Evolutionary conservation across 1,139 yeast genomes (phyloP), one percentile per base, ranked within the genome.

Genomic region (Geotrichum aggregatum): DNA sequence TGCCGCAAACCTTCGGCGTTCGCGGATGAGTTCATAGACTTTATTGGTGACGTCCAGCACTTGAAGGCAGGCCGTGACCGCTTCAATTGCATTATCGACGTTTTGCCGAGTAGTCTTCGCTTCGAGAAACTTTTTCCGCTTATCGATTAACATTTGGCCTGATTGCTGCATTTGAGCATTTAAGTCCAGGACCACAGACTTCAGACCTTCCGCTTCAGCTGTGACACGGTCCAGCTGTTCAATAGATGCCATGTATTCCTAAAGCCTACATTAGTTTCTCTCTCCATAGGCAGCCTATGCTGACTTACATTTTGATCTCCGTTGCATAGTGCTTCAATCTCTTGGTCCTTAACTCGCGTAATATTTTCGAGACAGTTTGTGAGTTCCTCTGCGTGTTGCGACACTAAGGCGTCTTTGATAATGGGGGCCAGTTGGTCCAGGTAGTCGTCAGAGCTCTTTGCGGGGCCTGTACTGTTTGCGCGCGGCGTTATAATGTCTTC

Each of bases 11-110:
- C 87, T 87, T 59, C 84, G 84, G 61, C 83, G 80, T 58, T 78
- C 80, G 56, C 81, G 79, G 58, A 89, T 84, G 64, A 89, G 73
- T 48, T 87, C 94, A 65, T 88, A 89, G 51, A 89, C 87, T 63
- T 83, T 85, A 67, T 89, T 91, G 24, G 96, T 86, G 61, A 85
- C 77, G 64, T 91, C 96, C 56, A 92, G 74, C 10, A 91, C 92
- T 59, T 85, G 91, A 33, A 91, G 74, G 62, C 96, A 86, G 54
- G 84, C 67, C 18, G 64, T 59, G 6, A 73, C 69, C 1, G 74
- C 71, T 28, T 64, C 66, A 26, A 70, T 64, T 1, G 74, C 68
- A 16, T 62, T 56, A 44, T 63, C 70, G 31, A 73, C 61, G 55
- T 71, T 73, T 21, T 50, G 49, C 8, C 64, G 59, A 4, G 64